Evolutionary conservation across 176 grass and related monocot species (phyloP), one percentile per base, ranked within the genome.

Genomic region (Metroxylon sagu): DNA sequence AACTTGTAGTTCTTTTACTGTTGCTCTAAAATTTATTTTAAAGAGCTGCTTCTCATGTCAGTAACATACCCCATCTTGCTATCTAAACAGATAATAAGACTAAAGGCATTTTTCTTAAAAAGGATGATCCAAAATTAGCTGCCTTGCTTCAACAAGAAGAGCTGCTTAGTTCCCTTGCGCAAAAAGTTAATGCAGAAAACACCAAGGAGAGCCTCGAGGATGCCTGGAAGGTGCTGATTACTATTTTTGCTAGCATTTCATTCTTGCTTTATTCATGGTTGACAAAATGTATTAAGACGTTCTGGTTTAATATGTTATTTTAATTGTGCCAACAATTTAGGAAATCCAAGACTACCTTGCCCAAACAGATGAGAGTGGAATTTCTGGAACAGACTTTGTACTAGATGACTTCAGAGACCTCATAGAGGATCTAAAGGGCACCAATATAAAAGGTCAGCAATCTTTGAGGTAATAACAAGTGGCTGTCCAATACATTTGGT

Each of bases 141-240:
- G 84, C 88, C 29, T 79, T 98, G 49, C 68, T 98, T 69, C 81
- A 85, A 71, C 88, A 85, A 89, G 82, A 79, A 69, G 88, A 98
- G 26, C 69, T 92, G 56, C 84, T 93, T 60, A 83, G 70, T 54
- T 93, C 85, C 66, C 79, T 98, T 76, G 88, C 94, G 19, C 68
- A 74, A 56, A 89, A 93, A 89, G 66, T 98, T 28, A 98, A 89
- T 64, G 55, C 70, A 67, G 94, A 85, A 56, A 71, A 85, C 29
- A 81, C 70, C 0, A 81, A 81, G 68, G 78, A 83, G 71, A 98
- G 84, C 56, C 79, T 89, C 70, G 94, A 98, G 50, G 94, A 98
- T 74, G 85, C 94, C 23, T 85, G 94, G 88, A 79, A 98, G 88
- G 94, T 93, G 70, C 73, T 63, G n/a, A 29, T 78, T 26, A 18